Conservation (phyloP, 805 yeast genomes). For the Candida sithepensis region DNA sequence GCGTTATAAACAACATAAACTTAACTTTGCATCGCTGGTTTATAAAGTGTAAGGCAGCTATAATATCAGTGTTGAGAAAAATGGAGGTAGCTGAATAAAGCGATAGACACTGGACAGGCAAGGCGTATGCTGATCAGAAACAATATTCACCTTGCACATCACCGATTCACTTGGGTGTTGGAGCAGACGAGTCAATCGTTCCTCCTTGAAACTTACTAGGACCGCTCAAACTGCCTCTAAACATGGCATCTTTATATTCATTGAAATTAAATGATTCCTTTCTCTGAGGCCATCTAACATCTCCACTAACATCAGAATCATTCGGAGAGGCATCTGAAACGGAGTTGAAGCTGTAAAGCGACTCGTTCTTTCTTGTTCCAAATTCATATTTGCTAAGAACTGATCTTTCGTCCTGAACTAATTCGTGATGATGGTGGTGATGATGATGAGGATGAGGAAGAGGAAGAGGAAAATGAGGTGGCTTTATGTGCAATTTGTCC, state of each 20-base stretch:
- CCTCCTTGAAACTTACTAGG: neutral
- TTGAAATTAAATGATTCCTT: conserved; percentile 22
- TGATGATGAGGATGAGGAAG: neutral
- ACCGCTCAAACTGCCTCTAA: conserved; percentile 22
- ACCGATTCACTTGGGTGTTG: neutral
- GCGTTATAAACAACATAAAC: no score
- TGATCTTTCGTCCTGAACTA: neutral
- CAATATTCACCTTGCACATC: no score
- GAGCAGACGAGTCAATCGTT: neutral
- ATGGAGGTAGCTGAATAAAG: no score
- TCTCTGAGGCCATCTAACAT: neutral
- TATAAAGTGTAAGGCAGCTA: neutral
- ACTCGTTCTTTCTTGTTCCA: conserved; percentile 3
- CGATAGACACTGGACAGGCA: no score
- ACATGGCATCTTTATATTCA: conserved; percentile 24
- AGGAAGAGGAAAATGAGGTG: conserved; percentile 4
- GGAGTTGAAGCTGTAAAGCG: neutral
- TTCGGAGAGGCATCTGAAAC: neutral
- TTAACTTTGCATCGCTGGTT: neutral
- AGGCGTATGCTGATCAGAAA: no score
- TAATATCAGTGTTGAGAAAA: neutral
- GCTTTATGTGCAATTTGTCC: conserved; percentile 7
- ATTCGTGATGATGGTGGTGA: neutral
- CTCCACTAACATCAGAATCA: neutral
- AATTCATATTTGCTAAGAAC: conserved; percentile 11